Conservation (phyloP, 495 filamentous ascomycete genomes). For the Entonaema liquescens region DNA sequence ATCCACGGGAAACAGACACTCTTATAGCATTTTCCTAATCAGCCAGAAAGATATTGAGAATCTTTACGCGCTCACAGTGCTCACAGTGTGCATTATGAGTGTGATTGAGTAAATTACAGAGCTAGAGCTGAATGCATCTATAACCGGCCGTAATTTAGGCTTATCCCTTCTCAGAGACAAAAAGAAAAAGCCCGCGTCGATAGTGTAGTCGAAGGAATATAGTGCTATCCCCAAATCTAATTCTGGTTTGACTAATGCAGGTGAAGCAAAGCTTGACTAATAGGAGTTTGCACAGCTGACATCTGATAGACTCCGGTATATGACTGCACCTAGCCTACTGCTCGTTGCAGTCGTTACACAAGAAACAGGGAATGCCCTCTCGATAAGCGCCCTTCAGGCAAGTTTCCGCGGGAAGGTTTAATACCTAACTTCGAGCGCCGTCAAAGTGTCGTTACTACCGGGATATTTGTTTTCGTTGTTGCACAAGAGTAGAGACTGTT, state of each 20-base stretch:
- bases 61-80: not conserved
- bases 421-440: not conserved
- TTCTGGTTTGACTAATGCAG: not conserved
- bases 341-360: not conserved
- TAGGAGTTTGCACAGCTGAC: not conserved
- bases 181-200: no score
- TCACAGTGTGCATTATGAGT: not conserved
- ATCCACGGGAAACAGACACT: not conserved
- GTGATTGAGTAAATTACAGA: no score
- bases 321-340: slow-evolving; percentile 12
- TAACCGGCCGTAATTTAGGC: not conserved
- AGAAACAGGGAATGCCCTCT: slow-evolving; percentile 7
- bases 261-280: not conserved
- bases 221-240: not conserved
- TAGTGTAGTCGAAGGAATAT: slow-evolving; percentile 15
- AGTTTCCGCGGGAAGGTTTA: not conserved
- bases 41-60: no score
- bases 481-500: not conserved
- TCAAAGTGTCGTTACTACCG: not conserved
- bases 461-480: slow-evolving; percentile 15
- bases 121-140: no score
- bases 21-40: slow-evolving; percentile 14
- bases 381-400: not conserved
- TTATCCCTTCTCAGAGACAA: not conserved
- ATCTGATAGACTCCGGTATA: not conserved